Conservation (phyloP, 208 protist species). For the Phytomonas serpens region DNA sequence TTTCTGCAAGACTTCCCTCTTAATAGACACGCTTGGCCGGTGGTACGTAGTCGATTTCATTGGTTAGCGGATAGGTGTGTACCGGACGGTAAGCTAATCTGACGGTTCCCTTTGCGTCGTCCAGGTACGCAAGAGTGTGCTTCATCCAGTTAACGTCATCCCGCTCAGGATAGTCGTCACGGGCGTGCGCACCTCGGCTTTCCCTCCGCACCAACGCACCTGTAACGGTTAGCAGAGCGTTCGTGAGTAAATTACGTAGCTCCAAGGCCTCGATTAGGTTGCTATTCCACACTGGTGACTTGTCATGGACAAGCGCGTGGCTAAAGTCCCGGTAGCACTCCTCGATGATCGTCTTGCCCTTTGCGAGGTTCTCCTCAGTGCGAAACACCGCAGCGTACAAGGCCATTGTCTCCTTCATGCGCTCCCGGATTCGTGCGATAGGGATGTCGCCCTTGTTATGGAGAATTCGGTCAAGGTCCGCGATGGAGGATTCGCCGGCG, state of each 20-base stretch:
- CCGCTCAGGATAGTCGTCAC: conserved; percentile 95
- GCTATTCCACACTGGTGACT: conserved; percentile 94
- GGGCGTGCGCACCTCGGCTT: conserved; percentile 95
- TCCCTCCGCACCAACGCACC: conserved; percentile 94
- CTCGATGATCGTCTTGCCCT: conserved; percentile 90
- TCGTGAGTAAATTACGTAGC: conserved; percentile 97
- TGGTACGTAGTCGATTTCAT: conserved; percentile 79
- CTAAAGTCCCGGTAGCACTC: conserved; percentile 91
- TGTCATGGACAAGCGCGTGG: conserved; percentile 93
- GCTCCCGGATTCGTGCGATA: conserved; percentile 91
- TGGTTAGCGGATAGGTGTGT: conserved; percentile 88
- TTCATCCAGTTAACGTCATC: conserved; percentile 99
- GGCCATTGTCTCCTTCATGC: conserved; percentile 98
- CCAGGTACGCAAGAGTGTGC: conserved; percentile 96
- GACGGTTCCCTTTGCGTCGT: conserved; percentile 87
- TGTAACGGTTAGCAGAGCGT: conserved; percentile 93
- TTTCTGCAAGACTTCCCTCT: background rate
- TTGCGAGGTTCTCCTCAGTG: conserved; percentile 88
- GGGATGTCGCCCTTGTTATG: conserved; percentile 90
- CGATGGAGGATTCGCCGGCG: conserved; percentile 92
- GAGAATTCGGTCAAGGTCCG: conserved; percentile 93
- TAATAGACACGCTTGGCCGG: conserved; percentile 93
- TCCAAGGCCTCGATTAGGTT: conserved; percentile 98
- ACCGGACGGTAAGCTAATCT: conserved; percentile 92
- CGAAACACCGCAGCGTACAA: conserved; percentile 96